A percentile compares a stretch with the other conserved stretches of the same genome.
phyloP scores from a whole-genome alignment of 75 land plant genomes.

The Chamaecyparis obtusa region DNA sequence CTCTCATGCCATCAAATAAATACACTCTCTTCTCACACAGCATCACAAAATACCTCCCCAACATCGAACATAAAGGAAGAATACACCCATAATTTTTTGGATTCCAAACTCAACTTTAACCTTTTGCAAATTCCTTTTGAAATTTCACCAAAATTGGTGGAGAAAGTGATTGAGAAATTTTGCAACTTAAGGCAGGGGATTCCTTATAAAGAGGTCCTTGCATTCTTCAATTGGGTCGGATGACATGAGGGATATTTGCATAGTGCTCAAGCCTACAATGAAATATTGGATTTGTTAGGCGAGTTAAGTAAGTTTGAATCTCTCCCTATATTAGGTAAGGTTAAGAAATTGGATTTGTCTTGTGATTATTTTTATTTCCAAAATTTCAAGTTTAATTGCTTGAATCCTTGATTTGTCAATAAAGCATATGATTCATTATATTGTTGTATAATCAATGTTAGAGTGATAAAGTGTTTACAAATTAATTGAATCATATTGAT shows the following conservation, averaged over 20 bases:
- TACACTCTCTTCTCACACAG: constrained; percentile 45
- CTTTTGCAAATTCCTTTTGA: constrained; percentile 25
- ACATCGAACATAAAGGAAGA: background rate
- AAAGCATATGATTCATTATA: too few species aligned
- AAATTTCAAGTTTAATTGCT: background rate
- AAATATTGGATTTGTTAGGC: constrained; percentile 56
- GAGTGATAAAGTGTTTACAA: too few species aligned
- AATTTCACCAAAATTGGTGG: constrained; percentile 32
- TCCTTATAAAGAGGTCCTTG: constrained; percentile 45
- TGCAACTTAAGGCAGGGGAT: constrained; percentile 44
- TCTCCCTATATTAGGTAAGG: constrained; percentile 32
- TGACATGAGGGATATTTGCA: constrained; percentile 11
- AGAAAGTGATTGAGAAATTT: constrained; percentile 40
- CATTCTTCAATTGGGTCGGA: constrained; percentile 79
- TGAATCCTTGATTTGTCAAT: background rate
- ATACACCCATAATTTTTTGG: constrained; percentile 17
- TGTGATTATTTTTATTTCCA: background rate
- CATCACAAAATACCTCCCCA: constrained; percentile 48
- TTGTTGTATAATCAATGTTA: too few species aligned
- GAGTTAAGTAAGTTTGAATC: constrained; percentile 12
- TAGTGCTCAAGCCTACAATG: constrained; percentile 33
- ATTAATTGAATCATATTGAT: too few species aligned
- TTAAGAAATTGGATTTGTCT: constrained; percentile 41
- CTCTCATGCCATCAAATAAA: constrained; percentile 16
- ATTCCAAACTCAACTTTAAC: constrained; percentile 31